Evolutionary conservation across 805 yeast species (phyloP), one percentile per base, ranked within the genome.

Genomic region (Candida ovalis): DNA sequence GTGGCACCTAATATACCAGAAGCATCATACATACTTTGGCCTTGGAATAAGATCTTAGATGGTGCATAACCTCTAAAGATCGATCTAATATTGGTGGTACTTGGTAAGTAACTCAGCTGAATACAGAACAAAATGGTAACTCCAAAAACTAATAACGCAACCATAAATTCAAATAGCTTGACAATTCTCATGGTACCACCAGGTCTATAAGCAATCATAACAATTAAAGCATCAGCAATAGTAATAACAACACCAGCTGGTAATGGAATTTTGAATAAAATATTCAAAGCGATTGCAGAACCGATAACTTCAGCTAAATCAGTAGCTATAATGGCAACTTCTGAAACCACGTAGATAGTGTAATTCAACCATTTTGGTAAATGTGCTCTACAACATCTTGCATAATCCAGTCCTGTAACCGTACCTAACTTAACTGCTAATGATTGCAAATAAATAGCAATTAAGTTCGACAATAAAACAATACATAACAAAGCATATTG

Each of bases 271-370:
- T 64, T 66, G 41, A 74, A 44, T 48, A 75, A 63, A 38, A 75
- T 73, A 53, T 75, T 75, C 52, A 75, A 62, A 0, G 80, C 79
- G 48, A 75, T 68, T 13, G 79, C 78, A n/a, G 75, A 67, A 47
- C 80, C 80, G 47, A 75, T 74, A 33, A 75, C 80, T 56, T 75
- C 80, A 9, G 80, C 79, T n/a, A 75, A 64, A 60, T 75, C 80
- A 4, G 80, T 75, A 7, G 80, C 78, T 17, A 75, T 68, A 39
- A 75, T 75, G 45, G 79, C 78, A 54, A 67, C 62, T 55, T 75
- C 80, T 12, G 79, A 77, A 18, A 72, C 57, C 15, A 72, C 42
- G 72, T 77, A 75, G 4, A 75, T 45, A 4, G 52, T 40, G 30
- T 54, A 51, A 52, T 75, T 75, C 45, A 72, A 48, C 71, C 72